A percentile compares a stretch with the other conserved stretches of the same genome.
phyloP scores from a whole-genome alignment of 106 monocot species.

The Allium fistulosum region DNA sequence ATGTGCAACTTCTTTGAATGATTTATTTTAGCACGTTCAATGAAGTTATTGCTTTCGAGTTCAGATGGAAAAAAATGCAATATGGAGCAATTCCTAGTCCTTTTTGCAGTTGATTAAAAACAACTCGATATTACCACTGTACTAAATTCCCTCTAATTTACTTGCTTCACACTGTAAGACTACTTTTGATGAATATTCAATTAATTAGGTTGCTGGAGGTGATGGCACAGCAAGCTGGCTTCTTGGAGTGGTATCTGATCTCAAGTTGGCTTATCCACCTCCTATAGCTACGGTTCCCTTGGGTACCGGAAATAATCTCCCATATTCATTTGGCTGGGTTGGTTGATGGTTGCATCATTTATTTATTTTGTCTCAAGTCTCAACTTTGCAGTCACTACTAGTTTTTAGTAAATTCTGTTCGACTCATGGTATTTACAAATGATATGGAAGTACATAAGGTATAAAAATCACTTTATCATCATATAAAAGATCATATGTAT shows the following conservation, averaged over 20 bases:
- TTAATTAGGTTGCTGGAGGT: slow-evolving; percentile 84
- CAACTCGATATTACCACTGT: background rate
- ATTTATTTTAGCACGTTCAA: no score
- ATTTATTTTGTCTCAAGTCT: background rate
- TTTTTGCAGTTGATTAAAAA: background rate
- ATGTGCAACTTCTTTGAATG: no score
- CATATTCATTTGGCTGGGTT: slow-evolving; percentile 99
- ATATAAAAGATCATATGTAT: no score
- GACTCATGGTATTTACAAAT: no score
- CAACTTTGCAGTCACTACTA: no score
- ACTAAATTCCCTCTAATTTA: background rate
- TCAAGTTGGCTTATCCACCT: slow-evolving; percentile 68
- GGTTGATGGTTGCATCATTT: slow-evolving; percentile 1
- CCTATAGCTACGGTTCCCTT: slow-evolving; percentile 88
- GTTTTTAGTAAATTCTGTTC: no score
- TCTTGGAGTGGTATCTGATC: slow-evolving; percentile 92
- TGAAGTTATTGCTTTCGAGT: no score
- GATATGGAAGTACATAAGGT: no score
- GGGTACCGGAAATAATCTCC: slow-evolving; percentile 98
- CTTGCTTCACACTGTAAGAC: background rate
- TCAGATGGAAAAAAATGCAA: no score
- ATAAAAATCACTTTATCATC: no score
- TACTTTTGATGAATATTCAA: background rate
- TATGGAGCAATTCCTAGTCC: no score
- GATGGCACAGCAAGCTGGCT: slow-evolving; percentile 98